Evolutionary conservation across 2,329 filamentous ascomycete genomes (phyloP), one percentile per base, ranked within the genome.

Genomic region (Achaetomium macrosporum): DNA sequence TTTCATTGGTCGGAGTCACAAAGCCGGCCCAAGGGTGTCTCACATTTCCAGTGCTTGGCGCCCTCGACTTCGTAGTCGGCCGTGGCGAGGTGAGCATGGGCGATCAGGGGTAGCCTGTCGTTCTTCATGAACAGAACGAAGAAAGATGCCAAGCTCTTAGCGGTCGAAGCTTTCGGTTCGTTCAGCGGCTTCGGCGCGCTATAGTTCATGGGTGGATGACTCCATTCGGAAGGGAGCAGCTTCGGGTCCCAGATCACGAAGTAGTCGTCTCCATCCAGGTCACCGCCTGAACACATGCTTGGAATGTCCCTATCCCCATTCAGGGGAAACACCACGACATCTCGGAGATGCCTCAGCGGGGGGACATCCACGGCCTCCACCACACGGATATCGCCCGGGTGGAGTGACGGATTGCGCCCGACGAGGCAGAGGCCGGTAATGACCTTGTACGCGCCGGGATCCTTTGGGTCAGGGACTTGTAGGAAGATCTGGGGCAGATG

Each of bases 261-360:
- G 66, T 90, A 99, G 65, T 99, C 93, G 63, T 99, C 93, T 0
- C 93, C 93, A 64, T 99, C 93, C 0, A 99, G 77, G 64, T 99
- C 93, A 0, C 93, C 93, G 2, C 93, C 93, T 4, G 93, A 96
- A 58, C 93, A 90, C 92, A 97, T 97, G 63, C 87, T 90, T 1
- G 91, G 83, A 19, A 99, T 72, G 57, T 95, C 90, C 15, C 87
- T 78, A 64, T 96, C 90, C 0, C 92, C 92, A 0, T 75, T 85
- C 35, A 88, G 82, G 0, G 93, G 89, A 45, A 99, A 85, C 0
- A 97, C 90, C 1, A 97, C 85, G 0, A 95, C 88, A 64, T 97
- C 85, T 52, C 81, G 84, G 4, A 96, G 75, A 62, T 96, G 88
- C 42, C 76, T 80, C 3, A 99, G 73, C n/a, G 73, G 73, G 0